These are phyloP conservation scores for Medicago lupulina DNA, from an alignment of 306 rosid species.

Conservation along the genomic window DNA sequence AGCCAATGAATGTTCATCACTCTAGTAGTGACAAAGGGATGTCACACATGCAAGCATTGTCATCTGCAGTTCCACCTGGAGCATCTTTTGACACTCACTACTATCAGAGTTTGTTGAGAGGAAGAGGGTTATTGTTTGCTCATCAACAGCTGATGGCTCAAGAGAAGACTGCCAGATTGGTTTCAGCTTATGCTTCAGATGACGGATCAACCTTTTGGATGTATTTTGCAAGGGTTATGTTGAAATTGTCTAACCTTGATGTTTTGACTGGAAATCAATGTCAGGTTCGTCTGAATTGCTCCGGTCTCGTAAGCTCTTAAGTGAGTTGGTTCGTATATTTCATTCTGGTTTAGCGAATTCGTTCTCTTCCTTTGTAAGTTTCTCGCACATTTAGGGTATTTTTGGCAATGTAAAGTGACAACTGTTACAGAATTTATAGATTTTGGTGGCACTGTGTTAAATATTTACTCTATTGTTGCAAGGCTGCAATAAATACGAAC, in stretches of 20 bases:
- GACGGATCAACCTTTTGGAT: slow-evolving; percentile 74
- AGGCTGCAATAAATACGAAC: no score
- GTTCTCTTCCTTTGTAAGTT: no score
- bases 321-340: background rate
- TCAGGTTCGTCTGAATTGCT: slow-evolving; percentile 53
- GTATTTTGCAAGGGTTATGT: slow-evolving; percentile 54
- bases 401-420: no score
- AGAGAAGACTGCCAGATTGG: slow-evolving; percentile 56
- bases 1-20: no score
- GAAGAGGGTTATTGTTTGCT: slow-evolving; percentile 47
- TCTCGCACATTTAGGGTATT: no score
- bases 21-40: no score
- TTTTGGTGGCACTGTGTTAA: no score
- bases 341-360: background rate
- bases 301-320: slow-evolving; percentile 31
- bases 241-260: slow-evolving; percentile 41
- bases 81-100: slow-evolving; percentile 74
- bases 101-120: slow-evolving; percentile 36
- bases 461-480: no score
- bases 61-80: no score
- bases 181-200: slow-evolving; percentile 75
- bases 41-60: slow-evolving; percentile 41
- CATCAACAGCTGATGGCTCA: slow-evolving; percentile 66
- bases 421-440: no score
- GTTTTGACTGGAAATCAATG: slow-evolving; percentile 54